Percentiles rank a stretch among this genome's conserved stretches.
Conservation (phyloP, 2,329 filamentous ascomycete species). For the Elsinoe australis region DNA sequence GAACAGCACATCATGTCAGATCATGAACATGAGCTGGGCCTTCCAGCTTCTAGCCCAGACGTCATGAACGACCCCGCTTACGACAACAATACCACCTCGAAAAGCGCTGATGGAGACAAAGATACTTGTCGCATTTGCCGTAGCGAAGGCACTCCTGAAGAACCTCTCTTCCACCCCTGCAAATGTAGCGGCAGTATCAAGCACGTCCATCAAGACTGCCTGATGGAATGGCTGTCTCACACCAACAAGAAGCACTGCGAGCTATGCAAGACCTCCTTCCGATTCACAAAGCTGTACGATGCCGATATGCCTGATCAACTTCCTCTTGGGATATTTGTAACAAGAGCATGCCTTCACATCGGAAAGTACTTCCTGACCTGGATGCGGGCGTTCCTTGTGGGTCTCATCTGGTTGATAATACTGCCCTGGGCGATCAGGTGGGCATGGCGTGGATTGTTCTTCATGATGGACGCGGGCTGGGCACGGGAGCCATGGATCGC, state of each 20-base stretch:
- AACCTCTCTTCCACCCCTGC: constrained; percentile 94
- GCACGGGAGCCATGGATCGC: constrained; percentile 34
- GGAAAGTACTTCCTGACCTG: constrained; percentile 66
- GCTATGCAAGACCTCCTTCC: constrained; percentile 95
- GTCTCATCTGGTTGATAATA: constrained; percentile 79
- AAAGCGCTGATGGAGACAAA: constrained; percentile 38
- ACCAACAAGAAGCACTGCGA: constrained; percentile 99
- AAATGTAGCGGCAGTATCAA: constrained; percentile 99
- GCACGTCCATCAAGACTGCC: constrained; percentile 92
- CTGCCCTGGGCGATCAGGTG: constrained; percentile 86
- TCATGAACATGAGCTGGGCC: neutral
- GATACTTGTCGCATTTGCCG: constrained; percentile 97
- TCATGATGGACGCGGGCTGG: constrained; percentile 77
- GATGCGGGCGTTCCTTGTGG: constrained; percentile 69
- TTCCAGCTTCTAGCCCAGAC: constrained; percentile 33
- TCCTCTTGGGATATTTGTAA: constrained; percentile 71
- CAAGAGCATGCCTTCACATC: constrained; percentile 67
- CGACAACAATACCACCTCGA: constrained; percentile 32
- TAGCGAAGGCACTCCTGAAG: constrained; percentile 71
- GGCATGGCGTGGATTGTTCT: constrained; percentile 90
- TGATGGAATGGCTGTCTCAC: constrained; percentile 98
- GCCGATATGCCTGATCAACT: constrained; percentile 84
- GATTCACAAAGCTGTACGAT: constrained; percentile 95
- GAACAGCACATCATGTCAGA: constrained; percentile 15
- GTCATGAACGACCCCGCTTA: constrained; percentile 52